phyloP scores from a whole-genome alignment of 768 basidiomycete species.

The Termitomyces sp. region DNA sequence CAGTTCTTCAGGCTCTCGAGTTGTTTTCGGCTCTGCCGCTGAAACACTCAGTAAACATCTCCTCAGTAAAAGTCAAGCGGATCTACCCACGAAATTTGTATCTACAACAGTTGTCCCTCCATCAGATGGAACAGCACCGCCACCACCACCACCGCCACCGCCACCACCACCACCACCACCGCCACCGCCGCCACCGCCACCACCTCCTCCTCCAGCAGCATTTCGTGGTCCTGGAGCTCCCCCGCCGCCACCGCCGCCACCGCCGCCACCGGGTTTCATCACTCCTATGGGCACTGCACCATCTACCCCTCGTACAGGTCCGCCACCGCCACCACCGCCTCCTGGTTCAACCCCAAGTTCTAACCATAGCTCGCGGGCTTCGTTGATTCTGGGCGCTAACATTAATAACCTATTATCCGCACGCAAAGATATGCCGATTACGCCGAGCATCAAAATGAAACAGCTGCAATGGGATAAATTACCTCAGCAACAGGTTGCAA shows the following conservation, averaged over 20 bases:
- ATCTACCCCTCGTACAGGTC: constrained; percentile 27
- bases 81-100: constrained; percentile 36
- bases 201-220: constrained; percentile 19
- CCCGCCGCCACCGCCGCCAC: constrained; percentile 36
- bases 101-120: constrained; percentile 21
- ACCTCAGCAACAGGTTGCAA: constrained; percentile 80
- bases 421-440: constrained; percentile 84
- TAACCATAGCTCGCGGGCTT: constrained; percentile 44
- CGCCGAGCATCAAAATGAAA: constrained; percentile 92
- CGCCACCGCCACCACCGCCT: constrained; percentile 40
- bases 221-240: constrained; percentile 24
- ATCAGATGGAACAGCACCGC: constrained; percentile 22
- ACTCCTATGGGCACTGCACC: constrained; percentile 18
- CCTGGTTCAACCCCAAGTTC: constrained; percentile 36
- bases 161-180: neutral
- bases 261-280: constrained; percentile 28
- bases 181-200: constrained; percentile 3
- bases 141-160: neutral
- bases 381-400: constrained; percentile 58
- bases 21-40: constrained; percentile 47
- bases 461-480: constrained; percentile 99
- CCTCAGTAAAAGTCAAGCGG: constrained; percentile 43
- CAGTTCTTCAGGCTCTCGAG: constrained; percentile 41
- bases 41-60: constrained; percentile 66
- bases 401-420: constrained; percentile 54